Evolutionary conservation across 2,329 filamentous ascomycete species (phyloP).

Genomic region (Cladosporium sp.): DNA sequence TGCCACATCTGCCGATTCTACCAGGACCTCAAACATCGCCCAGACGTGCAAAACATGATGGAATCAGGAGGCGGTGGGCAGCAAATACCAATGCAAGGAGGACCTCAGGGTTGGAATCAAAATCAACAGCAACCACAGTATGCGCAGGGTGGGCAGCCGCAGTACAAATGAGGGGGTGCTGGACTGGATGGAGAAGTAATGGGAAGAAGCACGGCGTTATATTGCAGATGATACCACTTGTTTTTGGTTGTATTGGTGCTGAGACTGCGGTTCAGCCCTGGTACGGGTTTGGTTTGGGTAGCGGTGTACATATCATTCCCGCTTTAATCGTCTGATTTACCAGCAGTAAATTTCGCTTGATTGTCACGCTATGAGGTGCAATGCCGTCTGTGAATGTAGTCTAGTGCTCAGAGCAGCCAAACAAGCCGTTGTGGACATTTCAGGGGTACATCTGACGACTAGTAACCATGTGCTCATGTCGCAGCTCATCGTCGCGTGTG

Average conservation of each 20-base stretch:
- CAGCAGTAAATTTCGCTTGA: too few relatives aligned
- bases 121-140: conserved; percentile 19
- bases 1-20: conserved; percentile 75
- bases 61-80: conserved; percentile 22
- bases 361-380: too few relatives aligned
- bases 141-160: conserved; percentile 14
- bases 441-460: too few relatives aligned
- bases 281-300: neutral
- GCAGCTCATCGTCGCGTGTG: too few relatives aligned
- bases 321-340: neutral
- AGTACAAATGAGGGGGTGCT: conserved; percentile 15
- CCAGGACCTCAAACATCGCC: conserved; percentile 51
- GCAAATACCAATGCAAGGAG: conserved; percentile 31
- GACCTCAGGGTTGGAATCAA: conserved; percentile 21
- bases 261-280: neutral
- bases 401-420: too few relatives aligned
- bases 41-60: conserved; percentile 36
- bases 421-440: too few relatives aligned
- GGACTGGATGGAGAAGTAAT: neutral
- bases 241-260: neutral
- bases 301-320: neutral
- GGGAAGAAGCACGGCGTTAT: neutral
- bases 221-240: conserved; percentile 8
- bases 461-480: too few relatives aligned
- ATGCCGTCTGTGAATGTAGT: too few relatives aligned